Base-by-base conservation (phyloP, 352 stramenopile species). In the Phytophthora sansomeana region DNA sequence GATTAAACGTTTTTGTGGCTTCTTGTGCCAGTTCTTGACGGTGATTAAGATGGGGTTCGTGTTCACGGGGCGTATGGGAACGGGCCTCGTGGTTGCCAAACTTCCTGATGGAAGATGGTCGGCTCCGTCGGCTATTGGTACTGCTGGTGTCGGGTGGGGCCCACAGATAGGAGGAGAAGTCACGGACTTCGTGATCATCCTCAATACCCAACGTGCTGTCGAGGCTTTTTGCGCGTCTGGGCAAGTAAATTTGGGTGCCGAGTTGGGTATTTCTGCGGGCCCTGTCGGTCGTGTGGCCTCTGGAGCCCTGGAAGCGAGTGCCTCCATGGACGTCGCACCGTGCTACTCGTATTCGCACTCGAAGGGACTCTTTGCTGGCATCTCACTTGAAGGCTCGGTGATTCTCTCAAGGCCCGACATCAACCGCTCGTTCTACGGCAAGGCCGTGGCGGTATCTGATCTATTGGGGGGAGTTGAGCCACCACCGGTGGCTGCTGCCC, bases 81-180 rank as follows among this genome's bases (percentile, higher is more conserved):
- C 93, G 11, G 97, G 97, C 5, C 92, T 99, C 50, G 90, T 99
- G 7, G 81, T 99, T 59, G 80, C 96, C 4, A 81, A 86, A 29
- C 81, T 98, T 14, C 80, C 89, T 17, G 95, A 98, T 68, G 96
- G 96, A 4, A 91, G 90, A 39, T 99, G 97, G 96, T 98, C 92
- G 19, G 95, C 96, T 32, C 97, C 97, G 14, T 98, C 93, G 8
- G 95, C 96, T 8, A 98, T 99, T 59, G 96, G 85, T 42, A 93
- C 96, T 29, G 89, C 85, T 4, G 95, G 95, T 35, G 69, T 95
- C 11, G 87, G 92, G 38, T 98, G 88, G 85, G 96, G 96, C 1
- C 83, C 92, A 14, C 84, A 98, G 67, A 86, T 97, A 36, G 96
- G 96, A 55, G 95, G 85, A 26, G 92, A 98, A 59, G 78, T 98